phyloP scores from a whole-genome alignment of 176 grass and related monocot species.

The Metroxylon sagu region DNA sequence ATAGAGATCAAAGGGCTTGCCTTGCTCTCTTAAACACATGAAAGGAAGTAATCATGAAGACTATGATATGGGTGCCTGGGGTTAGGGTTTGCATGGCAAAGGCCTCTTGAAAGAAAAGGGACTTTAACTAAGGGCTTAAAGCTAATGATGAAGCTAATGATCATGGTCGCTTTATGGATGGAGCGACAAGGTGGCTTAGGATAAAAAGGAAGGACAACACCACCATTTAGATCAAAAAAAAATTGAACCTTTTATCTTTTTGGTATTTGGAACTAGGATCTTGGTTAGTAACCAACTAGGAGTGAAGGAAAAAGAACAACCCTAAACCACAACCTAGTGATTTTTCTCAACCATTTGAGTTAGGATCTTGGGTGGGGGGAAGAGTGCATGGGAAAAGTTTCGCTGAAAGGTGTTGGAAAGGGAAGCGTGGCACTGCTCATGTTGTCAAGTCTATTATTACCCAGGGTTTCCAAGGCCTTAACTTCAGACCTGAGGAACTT shows the following conservation, averaged over 20 bases:
- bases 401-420: background rate
- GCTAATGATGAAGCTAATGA: conserved; percentile 3
- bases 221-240: conserved; percentile 31
- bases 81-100: conserved; percentile 13
- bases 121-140: background rate
- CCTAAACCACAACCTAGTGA: background rate
- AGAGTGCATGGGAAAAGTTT: background rate
- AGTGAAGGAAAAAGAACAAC: conserved; percentile 9
- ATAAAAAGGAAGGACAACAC: conserved; percentile 12
- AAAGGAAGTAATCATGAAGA: conserved; percentile 3
- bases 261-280: conserved; percentile 43
- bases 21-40: conserved; percentile 17
- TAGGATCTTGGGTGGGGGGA: background rate
- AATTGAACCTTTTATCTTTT: conserved; percentile 31
- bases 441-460: background rate
- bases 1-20: conserved; percentile 6
- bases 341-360: background rate
- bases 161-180: background rate
- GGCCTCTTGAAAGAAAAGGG: background rate
- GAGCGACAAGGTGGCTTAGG: background rate
- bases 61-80: background rate
- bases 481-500: conserved; percentile 17
- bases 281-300: conserved; percentile 33
- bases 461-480: conserved; percentile 2
- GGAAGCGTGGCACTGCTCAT: too few species aligned